Evolutionary conservation across 2,329 filamentous ascomycete species (phyloP), one percentile per base, ranked within the genome.

Genomic region (Epichloe uncinata): DNA sequence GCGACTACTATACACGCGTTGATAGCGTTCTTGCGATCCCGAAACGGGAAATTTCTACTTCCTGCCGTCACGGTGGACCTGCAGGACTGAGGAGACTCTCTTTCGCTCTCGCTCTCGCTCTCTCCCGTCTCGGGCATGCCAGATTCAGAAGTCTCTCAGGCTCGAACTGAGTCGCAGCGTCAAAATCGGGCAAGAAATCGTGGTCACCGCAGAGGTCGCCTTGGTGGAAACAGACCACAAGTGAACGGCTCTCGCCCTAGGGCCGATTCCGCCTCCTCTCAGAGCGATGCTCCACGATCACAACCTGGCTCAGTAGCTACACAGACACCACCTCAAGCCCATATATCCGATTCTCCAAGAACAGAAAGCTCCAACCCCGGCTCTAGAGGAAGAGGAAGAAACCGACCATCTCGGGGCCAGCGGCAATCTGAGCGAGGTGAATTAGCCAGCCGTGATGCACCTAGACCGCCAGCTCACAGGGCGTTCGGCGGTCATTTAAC

Each of bases 401-500:
- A 58, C 42, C 58, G 62, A 50, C 57, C 60, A 40, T 57, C 61
- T 3, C 55, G 58, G 47, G 55, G 48, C 38, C 56, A 54, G 41
- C 45, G 50, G 26, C 44, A 45, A 15, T 38, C 53, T 15, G 42
- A 49, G 13, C 53, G 52, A 15, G 52, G 53, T 2, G 52, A 47
- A 6, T 36, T 50, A 33, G 36, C 48, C 41, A 20, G 42, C 22
- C 54, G 49, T 35, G 53, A 45, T n/a, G 44, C 48, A 9, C 43
- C 55, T 4, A 36, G 55, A 37, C 47, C 57, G 1, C 63, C 65
- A 45, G 58, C 65, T 11, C 63, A 63, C 20, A 65, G 74, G 52
- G 55, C 67, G 5, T 77, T 77, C 54, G 73, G 74, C 5, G 73
- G 73, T 5, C 72, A 70, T 22, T 60, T 77, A 42, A 73, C 73